Conservation (phyloP, 1,139 yeast genomes). For the Debaryomyces sp. region DNA sequence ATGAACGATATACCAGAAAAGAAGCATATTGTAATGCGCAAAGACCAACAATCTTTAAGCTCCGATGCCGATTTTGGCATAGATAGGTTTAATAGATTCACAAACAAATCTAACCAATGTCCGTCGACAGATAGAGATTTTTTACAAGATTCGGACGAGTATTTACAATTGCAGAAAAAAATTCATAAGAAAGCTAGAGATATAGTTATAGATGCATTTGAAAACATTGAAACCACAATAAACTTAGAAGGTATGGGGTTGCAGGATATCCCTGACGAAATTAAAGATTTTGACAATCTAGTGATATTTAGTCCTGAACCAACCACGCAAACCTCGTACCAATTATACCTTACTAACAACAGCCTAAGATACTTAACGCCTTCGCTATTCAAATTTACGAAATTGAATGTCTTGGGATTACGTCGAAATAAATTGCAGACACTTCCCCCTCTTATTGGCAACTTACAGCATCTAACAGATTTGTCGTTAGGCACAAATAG, state of each 20-base stretch:
- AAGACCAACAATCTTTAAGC: conserved; percentile 21
- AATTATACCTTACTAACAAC: conserved; percentile 43
- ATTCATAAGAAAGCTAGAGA: conserved; percentile 31
- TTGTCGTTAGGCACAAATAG: conserved; percentile 44
- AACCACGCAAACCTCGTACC: conserved; percentile 30
- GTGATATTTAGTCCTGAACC: conserved; percentile 37
- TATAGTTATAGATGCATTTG: conserved; percentile 42
- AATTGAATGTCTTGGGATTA: conserved; percentile 44
- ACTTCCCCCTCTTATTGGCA: conserved; percentile 41
- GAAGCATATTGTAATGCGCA: not conserved
- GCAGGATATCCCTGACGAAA: conserved; percentile 45
- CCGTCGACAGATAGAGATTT: conserved; percentile 34
- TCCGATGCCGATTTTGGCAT: conserved; percentile 53
- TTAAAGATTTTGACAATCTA: conserved; percentile 45
- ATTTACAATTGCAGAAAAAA: conserved; percentile 11
- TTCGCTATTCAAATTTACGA: conserved; percentile 43
- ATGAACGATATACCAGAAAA: conserved; percentile 4
- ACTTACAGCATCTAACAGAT: conserved; percentile 37
- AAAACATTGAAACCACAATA: conserved; percentile 37
- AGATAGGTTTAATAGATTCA: conserved; percentile 46
- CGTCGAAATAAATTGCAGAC: conserved; percentile 39
- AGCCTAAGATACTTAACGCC: conserved; percentile 36
- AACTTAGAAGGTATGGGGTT: conserved; percentile 41
- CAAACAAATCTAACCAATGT: conserved; percentile 28
- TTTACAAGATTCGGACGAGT: conserved; percentile 14